Base-by-base conservation (phyloP, 2,329 filamentous ascomycete genomes). In the Fusarium dlaminii region DNA sequence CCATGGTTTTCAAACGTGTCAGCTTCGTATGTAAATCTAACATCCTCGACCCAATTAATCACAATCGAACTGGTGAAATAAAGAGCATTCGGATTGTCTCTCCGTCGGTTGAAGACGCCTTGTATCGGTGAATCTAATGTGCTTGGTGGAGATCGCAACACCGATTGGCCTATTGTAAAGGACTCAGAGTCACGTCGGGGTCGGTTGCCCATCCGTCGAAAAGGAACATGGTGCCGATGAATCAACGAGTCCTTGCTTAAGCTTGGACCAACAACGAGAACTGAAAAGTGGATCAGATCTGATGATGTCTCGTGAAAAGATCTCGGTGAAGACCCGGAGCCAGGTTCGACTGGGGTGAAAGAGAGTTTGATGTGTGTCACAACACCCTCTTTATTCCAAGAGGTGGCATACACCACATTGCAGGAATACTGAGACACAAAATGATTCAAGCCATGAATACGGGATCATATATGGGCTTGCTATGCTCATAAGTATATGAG, bases 281-380 rank as follows among this genome's bases (percentile, higher is more conserved):
- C 43, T 34, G 43, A 63, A 70, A 22, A 40, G 58, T 67, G 72
- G 66, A 62, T 30, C 49, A 61, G 66, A 75, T 75, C 72, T 75
- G 66, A 52, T 73, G 66, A 73, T 75, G 73, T 73, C 68, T 66
- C 72, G 51, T 55, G 66, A 75, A 68, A 46, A 62, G 73, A 75
- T 75, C 73, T 75, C 73, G 73, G 73, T 75, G 73, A 75, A 75
- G 73, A 51, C 66, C 72, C 61, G 66, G 66, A 58, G 64, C 66
- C 51, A 73, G 48, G 62, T 49, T 49, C 36, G 43, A 61, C 43
- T 61, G 39, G 58, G 63, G 54, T 39, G 45, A 45, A 29, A 43
- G 37, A 52, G 56, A 40, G 43, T 71, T 65, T 70, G 46, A 37
- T 55, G 69, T 40, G 42, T 56, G 49, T 45, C 55, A 68, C 46